Percentiles rank a stretch among this genome's conserved stretches.
Evolutionary conservation across 2,329 filamentous ascomycete species (phyloP).

Genomic region (Rutstroemia sp.): DNA sequence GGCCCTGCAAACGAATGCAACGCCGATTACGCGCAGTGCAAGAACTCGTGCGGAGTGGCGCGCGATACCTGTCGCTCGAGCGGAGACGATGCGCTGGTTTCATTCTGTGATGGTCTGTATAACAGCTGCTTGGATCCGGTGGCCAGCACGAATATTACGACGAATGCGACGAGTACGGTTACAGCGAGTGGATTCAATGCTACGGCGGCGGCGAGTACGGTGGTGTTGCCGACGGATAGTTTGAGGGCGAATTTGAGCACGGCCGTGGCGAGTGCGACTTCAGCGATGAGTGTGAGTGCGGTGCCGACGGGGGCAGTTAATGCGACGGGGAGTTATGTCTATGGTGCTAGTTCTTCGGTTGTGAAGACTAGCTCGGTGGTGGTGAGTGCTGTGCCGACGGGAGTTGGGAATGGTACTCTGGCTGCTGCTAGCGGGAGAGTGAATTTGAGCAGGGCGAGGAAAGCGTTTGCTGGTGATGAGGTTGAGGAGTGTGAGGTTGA

Average conservation of each 20-base stretch:
- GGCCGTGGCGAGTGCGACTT: not conserved
- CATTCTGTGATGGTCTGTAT: constrained; percentile 2
- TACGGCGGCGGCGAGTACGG: too few species aligned
- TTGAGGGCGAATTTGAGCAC: not conserved
- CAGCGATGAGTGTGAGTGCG: not conserved
- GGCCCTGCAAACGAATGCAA: not conserved
- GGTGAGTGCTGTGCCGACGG: not conserved
- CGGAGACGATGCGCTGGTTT: not conserved
- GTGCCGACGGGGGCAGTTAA: not conserved
- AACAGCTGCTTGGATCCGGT: constrained; percentile 3
- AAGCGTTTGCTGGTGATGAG: not conserved
- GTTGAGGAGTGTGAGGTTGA: not conserved
- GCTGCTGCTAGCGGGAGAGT: not conserved
- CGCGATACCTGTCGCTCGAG: not conserved
- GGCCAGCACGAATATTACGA: not conserved
- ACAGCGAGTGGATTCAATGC: not conserved
- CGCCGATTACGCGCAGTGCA: not conserved
- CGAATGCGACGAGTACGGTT: not conserved
- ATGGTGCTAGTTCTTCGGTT: too few species aligned
- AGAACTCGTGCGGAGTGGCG: not conserved
- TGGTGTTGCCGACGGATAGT: too few species aligned
- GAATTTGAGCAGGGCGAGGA: not conserved
- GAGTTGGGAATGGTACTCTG: not conserved
- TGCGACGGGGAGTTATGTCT: too few species aligned
- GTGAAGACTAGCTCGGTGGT: not conserved